Conservation (phyloP, 306 rosid genomes). For the Castanospermum australe region DNA sequence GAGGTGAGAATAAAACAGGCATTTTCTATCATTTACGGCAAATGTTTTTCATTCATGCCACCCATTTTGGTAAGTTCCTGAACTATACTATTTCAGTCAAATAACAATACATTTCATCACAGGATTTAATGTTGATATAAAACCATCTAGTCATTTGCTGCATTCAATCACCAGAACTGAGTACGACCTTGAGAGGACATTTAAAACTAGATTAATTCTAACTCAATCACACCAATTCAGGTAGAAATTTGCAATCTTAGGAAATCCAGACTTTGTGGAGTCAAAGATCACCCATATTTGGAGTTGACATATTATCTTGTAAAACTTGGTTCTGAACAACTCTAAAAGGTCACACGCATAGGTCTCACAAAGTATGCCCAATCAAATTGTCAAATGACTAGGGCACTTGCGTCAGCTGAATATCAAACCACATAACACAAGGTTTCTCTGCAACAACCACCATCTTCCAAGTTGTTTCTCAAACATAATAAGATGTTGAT, state of each 20-base stretch:
- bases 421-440: not conserved
- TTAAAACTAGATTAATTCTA: not conserved
- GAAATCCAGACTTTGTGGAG: not conserved
- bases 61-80: not conserved
- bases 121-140: not conserved
- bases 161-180: not conserved
- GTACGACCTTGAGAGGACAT: not conserved
- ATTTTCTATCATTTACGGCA: not conserved
- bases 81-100: not conserved
- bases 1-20: too few species aligned
- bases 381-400: not conserved
- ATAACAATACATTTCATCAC: not conserved
- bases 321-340: not conserved
- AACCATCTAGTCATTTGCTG: slow-evolving; percentile 4
- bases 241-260: not conserved
- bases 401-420: not conserved
- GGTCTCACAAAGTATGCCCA: not conserved
- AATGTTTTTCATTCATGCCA: not conserved
- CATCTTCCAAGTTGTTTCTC: not conserved
- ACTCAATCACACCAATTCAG: not conserved
- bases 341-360: not conserved
- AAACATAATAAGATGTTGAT: not conserved
- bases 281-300: not conserved
- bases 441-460: not conserved
- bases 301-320: not conserved